Conservation (phyloP, 768 basidiomycete species). For the Agaricus bisporus region DNA sequence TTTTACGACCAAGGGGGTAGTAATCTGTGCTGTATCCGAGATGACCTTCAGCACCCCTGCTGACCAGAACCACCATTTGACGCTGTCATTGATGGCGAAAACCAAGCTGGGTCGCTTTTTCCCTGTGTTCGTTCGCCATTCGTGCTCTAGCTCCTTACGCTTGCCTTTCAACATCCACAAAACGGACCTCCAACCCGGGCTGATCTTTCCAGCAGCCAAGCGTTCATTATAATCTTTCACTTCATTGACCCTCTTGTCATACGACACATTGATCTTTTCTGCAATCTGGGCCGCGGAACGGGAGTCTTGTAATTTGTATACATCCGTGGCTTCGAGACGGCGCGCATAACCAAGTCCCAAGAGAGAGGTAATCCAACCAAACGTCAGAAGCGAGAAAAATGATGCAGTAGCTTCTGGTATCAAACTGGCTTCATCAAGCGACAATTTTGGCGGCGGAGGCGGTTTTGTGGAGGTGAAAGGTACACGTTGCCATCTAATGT, state of each 20-base stretch:
- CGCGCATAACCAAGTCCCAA: slow-evolving; percentile 72
- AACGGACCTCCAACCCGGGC: slow-evolving; percentile 44
- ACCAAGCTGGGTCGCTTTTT: slow-evolving; percentile 56
- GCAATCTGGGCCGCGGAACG: slow-evolving; percentile 58
- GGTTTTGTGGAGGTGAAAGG: slow-evolving; percentile 34
- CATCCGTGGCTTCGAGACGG: slow-evolving; percentile 73
- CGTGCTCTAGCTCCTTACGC: slow-evolving; percentile 47
- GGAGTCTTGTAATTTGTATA: slow-evolving; percentile 69
- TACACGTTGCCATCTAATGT: slow-evolving; percentile 25
- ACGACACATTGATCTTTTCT: slow-evolving; percentile 56
- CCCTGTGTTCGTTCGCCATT: slow-evolving; percentile 61
- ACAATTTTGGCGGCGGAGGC: slow-evolving; percentile 40
- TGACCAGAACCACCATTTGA: slow-evolving; percentile 77
- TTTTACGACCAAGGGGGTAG: slow-evolving; percentile 74
- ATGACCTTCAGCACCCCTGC: slow-evolving; percentile 53
- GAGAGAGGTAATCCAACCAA: slow-evolving; percentile 70
- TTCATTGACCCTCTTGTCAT: slow-evolving; percentile 45
- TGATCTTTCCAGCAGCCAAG: slow-evolving; percentile 59
- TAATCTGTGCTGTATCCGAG: slow-evolving; percentile 69
- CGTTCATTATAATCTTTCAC: slow-evolving; percentile 69
- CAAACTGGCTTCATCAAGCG: slow-evolving; percentile 51
- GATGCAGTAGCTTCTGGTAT: slow-evolving; percentile 66
- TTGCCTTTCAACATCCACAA: slow-evolving; percentile 59
- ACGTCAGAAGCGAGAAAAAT: slow-evolving; percentile 55
- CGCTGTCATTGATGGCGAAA: slow-evolving; percentile 69